Conservation (phyloP, 148 eudicot species). For the Diospyros kaki region DNA sequence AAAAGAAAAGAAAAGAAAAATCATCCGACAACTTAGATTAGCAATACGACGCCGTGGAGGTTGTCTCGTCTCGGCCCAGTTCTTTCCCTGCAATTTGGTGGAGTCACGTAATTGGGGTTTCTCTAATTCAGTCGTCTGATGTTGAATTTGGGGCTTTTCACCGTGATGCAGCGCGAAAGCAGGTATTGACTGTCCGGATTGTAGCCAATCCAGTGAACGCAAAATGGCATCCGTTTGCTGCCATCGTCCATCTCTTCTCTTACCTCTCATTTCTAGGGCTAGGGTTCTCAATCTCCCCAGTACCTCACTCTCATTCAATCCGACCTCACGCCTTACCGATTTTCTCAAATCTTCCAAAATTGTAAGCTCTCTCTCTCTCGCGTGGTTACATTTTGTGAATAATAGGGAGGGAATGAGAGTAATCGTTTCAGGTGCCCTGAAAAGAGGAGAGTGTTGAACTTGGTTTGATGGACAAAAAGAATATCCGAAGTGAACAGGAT, state of each 20-base stretch:
- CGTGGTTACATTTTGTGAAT: neutral
- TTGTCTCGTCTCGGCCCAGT: too few relatives aligned
- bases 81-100: neutral
- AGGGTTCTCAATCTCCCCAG: constrained; percentile 20
- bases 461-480: too few relatives aligned
- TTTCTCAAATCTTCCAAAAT: constrained; percentile 25
- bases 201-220: constrained; percentile 13
- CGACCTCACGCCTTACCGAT: constrained; percentile 24
- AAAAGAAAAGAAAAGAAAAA: too few relatives aligned
- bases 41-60: too few relatives aligned
- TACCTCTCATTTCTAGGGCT: constrained; percentile 29
- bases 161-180: constrained; percentile 17
- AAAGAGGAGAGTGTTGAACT: too few relatives aligned
- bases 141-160: constrained; percentile 8
- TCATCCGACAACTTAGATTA: too few relatives aligned
- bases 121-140: neutral
- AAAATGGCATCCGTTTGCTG: constrained; percentile 22
- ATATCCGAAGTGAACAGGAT: too few relatives aligned
- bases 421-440: too few relatives aligned
- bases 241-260: constrained; percentile 22
- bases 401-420: too few relatives aligned
- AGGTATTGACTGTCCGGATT: constrained; percentile 12
- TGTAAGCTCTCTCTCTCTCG: constrained; percentile 20
- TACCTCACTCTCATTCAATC: constrained; percentile 25
- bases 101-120: constrained; percentile 15